Evolutionary conservation across 169 alveolate species (phyloP), one percentile per base, ranked within the genome.

Genomic region (Babesia caballi): DNA sequence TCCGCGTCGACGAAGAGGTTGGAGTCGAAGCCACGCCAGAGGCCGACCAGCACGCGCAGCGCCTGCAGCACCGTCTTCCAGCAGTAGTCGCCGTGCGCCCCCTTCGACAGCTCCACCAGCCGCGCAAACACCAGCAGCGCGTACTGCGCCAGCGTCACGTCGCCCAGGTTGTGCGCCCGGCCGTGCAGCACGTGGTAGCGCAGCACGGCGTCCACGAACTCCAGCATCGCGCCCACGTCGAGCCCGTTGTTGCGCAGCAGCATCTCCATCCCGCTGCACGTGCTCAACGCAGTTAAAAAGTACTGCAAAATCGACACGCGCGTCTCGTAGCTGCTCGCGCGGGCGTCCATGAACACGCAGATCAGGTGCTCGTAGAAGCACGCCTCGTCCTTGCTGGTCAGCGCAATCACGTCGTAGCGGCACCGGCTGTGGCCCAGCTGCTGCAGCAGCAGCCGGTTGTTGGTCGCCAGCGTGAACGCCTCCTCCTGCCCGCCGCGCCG

Each of bases 221-320:
- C 68, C 54, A 56, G 11, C 15, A 67, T 57, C 19, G 68, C 78
- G 1, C 3, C 38, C 11, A 67, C 56, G 63, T 52, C 66, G 0
- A 67, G 0, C 11, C 78, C 78, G 46, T 53, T 56, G 67, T 54
- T 67, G 59, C 46, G 44, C 52, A 50, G 8, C 9, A 67, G 57
- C 66, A 67, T 25, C 49, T 67, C 78, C 66, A 56, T 56, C 33
- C 78, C 78, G 42, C 66, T 67, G 68, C 68, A 54, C n/a, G 78
- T 67, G 42, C 68, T 56, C n/a, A 67, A 58, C 11, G 59, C 53
- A 14, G 40, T 69, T n/a, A 51, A 23, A 56, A 67, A n/a, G 67
- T 51, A 67, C 42, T 56, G 78, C 59, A 67, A 15, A 0, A 67
- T 67, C 32, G 78, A 67, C 15, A 67, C 2, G 9, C 78, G 9